Evolutionary conservation across 2,329 filamentous ascomycete species (phyloP), one percentile per base, ranked within the genome.

Genomic region (Samsoniella hepiali): DNA sequence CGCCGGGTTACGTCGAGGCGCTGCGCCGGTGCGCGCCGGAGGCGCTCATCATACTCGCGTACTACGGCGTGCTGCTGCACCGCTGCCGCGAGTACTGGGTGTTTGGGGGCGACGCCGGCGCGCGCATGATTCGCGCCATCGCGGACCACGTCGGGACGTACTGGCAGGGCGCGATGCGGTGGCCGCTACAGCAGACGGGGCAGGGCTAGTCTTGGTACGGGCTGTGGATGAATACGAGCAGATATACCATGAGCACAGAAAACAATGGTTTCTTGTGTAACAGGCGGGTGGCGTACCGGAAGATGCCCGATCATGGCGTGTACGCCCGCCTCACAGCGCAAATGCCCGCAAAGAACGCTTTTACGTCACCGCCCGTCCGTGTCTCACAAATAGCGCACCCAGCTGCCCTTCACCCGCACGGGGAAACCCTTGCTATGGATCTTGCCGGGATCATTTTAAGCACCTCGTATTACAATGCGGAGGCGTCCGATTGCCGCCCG

Each of bases 1-100:
- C 72, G 3, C 65, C 68, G 3, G 72, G 72, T 17, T 79, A 74
- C 55, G 68, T 76, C 47, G 72, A 76, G 8, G 68, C 74, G 22
- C 67, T 79, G 36, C 69, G 71, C 17, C 72, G 73, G 34, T 68
- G 73, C n/a, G 71, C 72, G 0, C 76, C 78, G 0, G 77, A 78
- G 55, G 78, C 78, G 8, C 70, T 84, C 31, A 71, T 81, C 11
- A 75, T 84, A 7, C 69, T 84, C 29, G 81, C 79, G 6, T 77
- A 83, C 66, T 83, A 82, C 64, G 80, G 80, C 11, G 75, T 82
- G 4, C 67, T 84, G 49, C 70, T 83, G n/a, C 77, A 82, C 64
- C 73, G 72, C 15, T 76, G 73, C 47, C 71, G 75, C 9, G 64
- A 68, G 5, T 69, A 72, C 42, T 82, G 80, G 79, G 70, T 78